Percentiles rank a stretch among this genome's conserved stretches.
Evolutionary conservation across 352 stramenopile species (phyloP).

Genomic region (Globisporangium cylindrosporum): DNA sequence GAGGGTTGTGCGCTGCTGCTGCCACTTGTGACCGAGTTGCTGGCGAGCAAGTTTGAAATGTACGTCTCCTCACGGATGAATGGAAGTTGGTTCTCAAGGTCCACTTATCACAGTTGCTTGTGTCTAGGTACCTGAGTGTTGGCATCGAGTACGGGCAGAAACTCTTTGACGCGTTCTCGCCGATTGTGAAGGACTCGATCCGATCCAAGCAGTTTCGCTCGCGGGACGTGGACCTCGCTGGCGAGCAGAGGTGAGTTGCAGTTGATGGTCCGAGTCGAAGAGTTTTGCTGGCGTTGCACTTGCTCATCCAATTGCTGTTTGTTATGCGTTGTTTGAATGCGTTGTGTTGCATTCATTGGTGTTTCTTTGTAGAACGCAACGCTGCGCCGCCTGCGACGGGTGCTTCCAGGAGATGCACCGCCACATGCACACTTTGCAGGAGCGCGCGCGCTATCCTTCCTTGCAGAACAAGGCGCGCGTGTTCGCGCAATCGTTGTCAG

Average conservation of each 20-base stretch:
- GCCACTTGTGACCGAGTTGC: constrained; percentile 68
- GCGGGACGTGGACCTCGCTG: constrained; percentile 65
- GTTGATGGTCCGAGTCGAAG: background rate
- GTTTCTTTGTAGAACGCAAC: constrained; percentile 33
- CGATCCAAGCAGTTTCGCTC: constrained; percentile 46
- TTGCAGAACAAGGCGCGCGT: constrained; percentile 47
- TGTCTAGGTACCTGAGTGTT: constrained; percentile 49
- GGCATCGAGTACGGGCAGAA: constrained; percentile 56
- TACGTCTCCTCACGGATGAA: constrained; percentile 23
- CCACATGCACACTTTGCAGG: constrained; percentile 33
- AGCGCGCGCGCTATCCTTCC: constrained; percentile 28
- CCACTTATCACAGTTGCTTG: too few species aligned
- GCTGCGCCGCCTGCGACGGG: constrained; percentile 56
- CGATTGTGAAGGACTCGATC: constrained; percentile 63
- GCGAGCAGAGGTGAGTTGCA: constrained; percentile 54
- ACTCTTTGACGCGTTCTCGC: constrained; percentile 71
- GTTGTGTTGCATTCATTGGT: background rate
- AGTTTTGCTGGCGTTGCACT: background rate
- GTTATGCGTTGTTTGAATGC: background rate
- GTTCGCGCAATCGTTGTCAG: constrained; percentile 36
- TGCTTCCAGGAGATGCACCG: constrained; percentile 71
- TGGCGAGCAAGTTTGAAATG: constrained; percentile 65
- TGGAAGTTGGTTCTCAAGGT: background rate
- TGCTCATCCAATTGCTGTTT: background rate
- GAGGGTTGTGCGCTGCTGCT: constrained; percentile 74